phyloP scores from a whole-genome alignment of 805 yeast genomes.

The Nakazawaea populi region DNA sequence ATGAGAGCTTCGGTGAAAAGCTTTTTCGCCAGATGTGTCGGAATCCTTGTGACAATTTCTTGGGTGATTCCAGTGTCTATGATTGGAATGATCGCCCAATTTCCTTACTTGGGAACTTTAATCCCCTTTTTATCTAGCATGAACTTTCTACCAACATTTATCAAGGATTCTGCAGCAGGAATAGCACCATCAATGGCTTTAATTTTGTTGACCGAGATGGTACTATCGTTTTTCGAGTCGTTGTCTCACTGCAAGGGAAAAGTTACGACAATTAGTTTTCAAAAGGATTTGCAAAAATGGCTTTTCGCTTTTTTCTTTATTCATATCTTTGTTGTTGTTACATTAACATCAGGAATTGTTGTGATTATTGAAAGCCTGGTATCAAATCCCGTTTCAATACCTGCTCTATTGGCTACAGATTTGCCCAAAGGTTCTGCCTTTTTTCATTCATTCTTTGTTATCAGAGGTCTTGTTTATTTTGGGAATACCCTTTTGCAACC shows the following conservation, averaged over 20 bases:
- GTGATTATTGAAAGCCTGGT: constrained; percentile 55
- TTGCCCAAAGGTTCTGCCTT: constrained; percentile 84
- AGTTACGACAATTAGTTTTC: constrained; percentile 56
- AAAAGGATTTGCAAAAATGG: constrained; percentile 72
- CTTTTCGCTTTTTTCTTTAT: constrained; percentile 72
- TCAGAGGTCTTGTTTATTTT: constrained; percentile 71
- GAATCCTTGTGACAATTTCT: constrained; percentile 41
- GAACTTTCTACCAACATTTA: constrained; percentile 44
- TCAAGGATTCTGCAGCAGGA: constrained; percentile 51
- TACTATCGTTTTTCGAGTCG: constrained; percentile 50
- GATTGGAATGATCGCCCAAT: constrained; percentile 69
- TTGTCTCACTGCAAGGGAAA: constrained; percentile 52
- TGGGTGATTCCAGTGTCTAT: constrained; percentile 86
- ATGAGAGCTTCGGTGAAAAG: constrained; percentile 30
- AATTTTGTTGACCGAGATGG: constrained; percentile 55
- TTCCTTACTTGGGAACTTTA: constrained; percentile 55
- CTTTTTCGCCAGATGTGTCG: constrained; percentile 36
- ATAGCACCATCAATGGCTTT: constrained; percentile 64
- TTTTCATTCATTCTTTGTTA: constrained; percentile 69
- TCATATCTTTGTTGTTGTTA: constrained; percentile 79
- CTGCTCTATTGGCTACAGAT: constrained; percentile 66
- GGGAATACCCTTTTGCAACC: constrained; percentile 67
- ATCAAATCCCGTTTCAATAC: constrained; percentile 67
- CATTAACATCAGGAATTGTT: constrained; percentile 74
- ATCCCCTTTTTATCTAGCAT: constrained; percentile 58